A percentile compares a stretch with the other conserved stretches of the same genome.
phyloP scores from a whole-genome alignment of 164 flowering plant genomes.

The Nelumbo lutea region DNA sequence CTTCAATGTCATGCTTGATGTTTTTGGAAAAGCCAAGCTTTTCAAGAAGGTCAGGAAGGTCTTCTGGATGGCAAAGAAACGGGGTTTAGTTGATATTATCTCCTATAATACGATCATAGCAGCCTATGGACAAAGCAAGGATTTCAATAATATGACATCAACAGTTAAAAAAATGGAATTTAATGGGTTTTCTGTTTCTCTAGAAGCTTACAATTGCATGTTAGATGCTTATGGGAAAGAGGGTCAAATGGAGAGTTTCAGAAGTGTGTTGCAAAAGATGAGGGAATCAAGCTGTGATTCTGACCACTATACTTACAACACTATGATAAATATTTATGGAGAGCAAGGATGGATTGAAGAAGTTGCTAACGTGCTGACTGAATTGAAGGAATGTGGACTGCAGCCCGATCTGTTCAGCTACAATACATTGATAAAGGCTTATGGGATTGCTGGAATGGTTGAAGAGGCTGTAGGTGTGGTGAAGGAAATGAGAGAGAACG shows the following conservation, averaged over 20 bases:
- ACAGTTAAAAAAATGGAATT: slow-evolving; percentile 57
- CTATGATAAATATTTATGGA: slow-evolving; percentile 83
- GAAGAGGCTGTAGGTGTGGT: slow-evolving; percentile 72
- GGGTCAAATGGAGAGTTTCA: slow-evolving; percentile 61
- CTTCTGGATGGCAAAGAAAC: slow-evolving; percentile 59
- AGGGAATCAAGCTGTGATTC: slow-evolving; percentile 49
- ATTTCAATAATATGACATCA: slow-evolving; percentile 57
- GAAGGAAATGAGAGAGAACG: slow-evolving; percentile 77
- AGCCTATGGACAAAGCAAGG: slow-evolving; percentile 70
- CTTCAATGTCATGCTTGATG: slow-evolving; percentile 74
- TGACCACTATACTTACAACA: slow-evolving; percentile 76
- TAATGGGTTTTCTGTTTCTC: slow-evolving; percentile 78
- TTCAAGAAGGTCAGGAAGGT: slow-evolving; percentile 63
- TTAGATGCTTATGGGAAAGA: slow-evolving; percentile 90
- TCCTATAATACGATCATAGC: slow-evolving; percentile 88
- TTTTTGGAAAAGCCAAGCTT: slow-evolving; percentile 66
- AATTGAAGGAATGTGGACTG: slow-evolving; percentile 57
- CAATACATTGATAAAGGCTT: slow-evolving; percentile 88
- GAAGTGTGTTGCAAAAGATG: slow-evolving; percentile 52
- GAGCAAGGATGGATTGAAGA: slow-evolving; percentile 86
- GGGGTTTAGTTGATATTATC: slow-evolving; percentile 59
- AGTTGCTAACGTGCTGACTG: slow-evolving; percentile 58
- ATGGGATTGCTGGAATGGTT: slow-evolving; percentile 92
- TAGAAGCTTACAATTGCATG: slow-evolving; percentile 89
- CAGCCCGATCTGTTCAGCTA: slow-evolving; percentile 84